Evolutionary conservation across 1,284 basidiomycete species (phyloP).

Genomic region (Trichosporon faecale): DNA sequence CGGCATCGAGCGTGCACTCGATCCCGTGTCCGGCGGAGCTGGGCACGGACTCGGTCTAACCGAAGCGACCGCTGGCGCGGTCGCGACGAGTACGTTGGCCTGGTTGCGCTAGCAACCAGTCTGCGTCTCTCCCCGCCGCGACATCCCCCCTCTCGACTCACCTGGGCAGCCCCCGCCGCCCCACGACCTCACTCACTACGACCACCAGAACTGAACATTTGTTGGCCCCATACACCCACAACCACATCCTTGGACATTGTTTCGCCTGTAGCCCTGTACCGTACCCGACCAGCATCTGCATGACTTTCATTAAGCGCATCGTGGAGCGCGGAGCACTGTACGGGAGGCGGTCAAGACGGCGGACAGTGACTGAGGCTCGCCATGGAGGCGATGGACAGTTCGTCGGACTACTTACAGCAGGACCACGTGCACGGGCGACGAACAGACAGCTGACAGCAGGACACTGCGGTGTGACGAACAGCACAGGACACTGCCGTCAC

Average conservation of each 20-base stretch:
- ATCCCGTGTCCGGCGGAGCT: conserved; percentile 75
- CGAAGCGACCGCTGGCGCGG: background rate
- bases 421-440: too few species aligned
- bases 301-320: background rate
- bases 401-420: too few species aligned
- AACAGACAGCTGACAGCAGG: too few species aligned
- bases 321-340: background rate
- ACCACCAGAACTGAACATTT: background rate
- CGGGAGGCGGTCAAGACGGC: too few species aligned
- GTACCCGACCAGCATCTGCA: background rate
- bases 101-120: too few species aligned
- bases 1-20: conserved; percentile 61
- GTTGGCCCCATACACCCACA: background rate
- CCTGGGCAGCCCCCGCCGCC: background rate
- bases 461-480: too few species aligned
- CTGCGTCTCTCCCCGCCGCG: too few species aligned
- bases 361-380: too few species aligned
- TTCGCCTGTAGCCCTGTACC: background rate
- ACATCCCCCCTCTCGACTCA: background rate
- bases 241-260: background rate
- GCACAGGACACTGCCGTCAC: too few species aligned
- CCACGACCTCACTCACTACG: background rate
- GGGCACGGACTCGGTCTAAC: conserved; percentile 5
- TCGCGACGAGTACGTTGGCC: background rate
- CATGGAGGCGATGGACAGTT: too few species aligned